Evolutionary conservation across 495 filamentous ascomycete genomes (phyloP).

Genomic region (Astrothelium macrocarpum): DNA sequence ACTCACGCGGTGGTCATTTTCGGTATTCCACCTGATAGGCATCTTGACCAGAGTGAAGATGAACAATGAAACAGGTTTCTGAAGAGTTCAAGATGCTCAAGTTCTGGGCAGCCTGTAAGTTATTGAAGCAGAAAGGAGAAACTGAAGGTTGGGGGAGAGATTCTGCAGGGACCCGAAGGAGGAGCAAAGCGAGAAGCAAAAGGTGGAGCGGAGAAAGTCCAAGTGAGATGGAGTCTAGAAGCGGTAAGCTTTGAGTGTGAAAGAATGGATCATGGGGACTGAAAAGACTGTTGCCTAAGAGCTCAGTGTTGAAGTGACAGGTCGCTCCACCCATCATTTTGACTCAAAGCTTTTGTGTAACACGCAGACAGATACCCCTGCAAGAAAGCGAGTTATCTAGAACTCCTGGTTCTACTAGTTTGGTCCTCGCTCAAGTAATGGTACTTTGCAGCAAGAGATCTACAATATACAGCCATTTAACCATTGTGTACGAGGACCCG

Average conservation of each 20-base stretch:
- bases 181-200: background rate
- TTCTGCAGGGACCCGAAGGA: too few species aligned
- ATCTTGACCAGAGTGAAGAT: constrained; percentile 22
- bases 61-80: background rate
- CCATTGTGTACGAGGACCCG: too few species aligned
- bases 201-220: background rate
- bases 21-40: constrained; percentile 37
- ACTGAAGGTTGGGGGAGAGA: background rate
- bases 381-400: background rate
- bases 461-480: background rate
- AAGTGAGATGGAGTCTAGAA: background rate
- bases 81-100: background rate
- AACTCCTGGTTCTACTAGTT: background rate
- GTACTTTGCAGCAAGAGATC: background rate
- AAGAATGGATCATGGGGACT: background rate
- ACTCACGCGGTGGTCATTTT: constrained; percentile 36
- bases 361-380: background rate
- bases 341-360: background rate
- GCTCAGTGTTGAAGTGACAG: background rate
- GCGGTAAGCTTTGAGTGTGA: background rate
- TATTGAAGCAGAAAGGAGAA: background rate
- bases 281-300: background rate
- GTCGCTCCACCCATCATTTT: background rate
- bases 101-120: background rate
- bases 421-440: background rate